Percentiles rank a stretch among this genome's conserved stretches.
These are phyloP conservation scores for Coemansia sp. DNA, from an alignment of 192 early-diverging fungal genomes.

Conservation along the genomic window DNA sequence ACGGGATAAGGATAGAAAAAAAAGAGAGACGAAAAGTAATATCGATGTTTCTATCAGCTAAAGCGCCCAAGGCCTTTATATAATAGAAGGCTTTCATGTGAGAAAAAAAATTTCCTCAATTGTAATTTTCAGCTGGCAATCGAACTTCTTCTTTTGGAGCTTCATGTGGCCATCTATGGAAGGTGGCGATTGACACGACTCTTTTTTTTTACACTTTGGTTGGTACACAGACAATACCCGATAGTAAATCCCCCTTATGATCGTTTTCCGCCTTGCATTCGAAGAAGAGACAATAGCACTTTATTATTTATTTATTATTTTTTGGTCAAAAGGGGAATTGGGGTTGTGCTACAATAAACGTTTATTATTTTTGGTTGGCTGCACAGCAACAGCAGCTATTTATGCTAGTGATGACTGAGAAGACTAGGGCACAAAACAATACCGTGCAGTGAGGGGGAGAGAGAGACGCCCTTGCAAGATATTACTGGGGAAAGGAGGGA, in stretches of 20 bases:
- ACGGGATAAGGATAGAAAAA: not conserved
- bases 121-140: constrained; percentile 6
- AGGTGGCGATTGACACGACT: not conserved
- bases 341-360: not conserved
- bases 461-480: not conserved
- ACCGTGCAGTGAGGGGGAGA: not conserved
- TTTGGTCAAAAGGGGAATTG: not conserved
- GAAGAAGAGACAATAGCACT: not conserved
- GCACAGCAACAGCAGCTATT: not conserved
- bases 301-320: too few species aligned
- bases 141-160: not conserved
- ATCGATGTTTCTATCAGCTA: not conserved
- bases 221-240: not conserved
- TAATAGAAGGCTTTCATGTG: not conserved
- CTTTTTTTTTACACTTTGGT: not conserved
- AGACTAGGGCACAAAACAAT: not conserved
- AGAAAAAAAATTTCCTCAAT: not conserved
- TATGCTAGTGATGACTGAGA: too few species aligned
- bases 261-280: not conserved
- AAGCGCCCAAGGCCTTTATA: not conserved
- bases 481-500: not conserved
- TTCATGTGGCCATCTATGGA: not conserved
- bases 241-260: not conserved
- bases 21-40: constrained; percentile 9
- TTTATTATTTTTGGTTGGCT: not conserved